Evolutionary conservation across 257 asterid species (phyloP), one percentile per base, ranked within the genome.

Genomic region (Verbascum thapsus): DNA sequence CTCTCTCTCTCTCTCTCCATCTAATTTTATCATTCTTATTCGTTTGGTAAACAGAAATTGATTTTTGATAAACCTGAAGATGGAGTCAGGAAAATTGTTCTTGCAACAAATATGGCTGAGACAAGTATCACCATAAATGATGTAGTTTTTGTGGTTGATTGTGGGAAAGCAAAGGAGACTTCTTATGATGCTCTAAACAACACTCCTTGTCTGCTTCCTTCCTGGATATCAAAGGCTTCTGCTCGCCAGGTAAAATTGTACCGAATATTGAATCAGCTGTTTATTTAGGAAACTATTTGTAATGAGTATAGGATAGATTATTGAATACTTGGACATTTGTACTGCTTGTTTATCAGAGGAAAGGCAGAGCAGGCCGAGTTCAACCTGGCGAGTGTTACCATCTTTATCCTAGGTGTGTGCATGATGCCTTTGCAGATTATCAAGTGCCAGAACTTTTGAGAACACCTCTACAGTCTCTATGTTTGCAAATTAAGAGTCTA

Each of bases 291-390:
- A 58, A 53, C 47, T 58, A 40, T 45, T 32, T 39, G 43, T n/a
- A n/a, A 53, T 32, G 62, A 30, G 18, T 60, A 37, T 42, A 40
- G 43, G 42, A 62, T 49, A 40, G 17, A 43, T 45, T 23, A 35
- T 44, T 47, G 44, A 51, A 39, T 37, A 40, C 63, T 20, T 53
- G 56, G 52, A 56, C 53, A 53, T 54, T 45, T 68, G 63, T 50
- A n/a, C 65, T 68, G 18, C n/a, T 60, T 66, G 19, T 66, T 70
- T 57, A 44, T 71, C 78, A 91, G 98, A 88, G 98, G 79, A 88
- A 71, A 85, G 98, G 98, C 66, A 86, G 98, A 70, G 98, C 98
- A 37, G 98, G 98, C n/a, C 95, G 98, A 73, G 98, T 91, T 71
- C 98, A 91, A 74, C 82, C 96, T 35, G 98, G 98, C 61, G 98